These are phyloP conservation scores for Tinospora cordifolia DNA, from an alignment of 164 flowering plant genomes.

Conservation along the genomic window DNA sequence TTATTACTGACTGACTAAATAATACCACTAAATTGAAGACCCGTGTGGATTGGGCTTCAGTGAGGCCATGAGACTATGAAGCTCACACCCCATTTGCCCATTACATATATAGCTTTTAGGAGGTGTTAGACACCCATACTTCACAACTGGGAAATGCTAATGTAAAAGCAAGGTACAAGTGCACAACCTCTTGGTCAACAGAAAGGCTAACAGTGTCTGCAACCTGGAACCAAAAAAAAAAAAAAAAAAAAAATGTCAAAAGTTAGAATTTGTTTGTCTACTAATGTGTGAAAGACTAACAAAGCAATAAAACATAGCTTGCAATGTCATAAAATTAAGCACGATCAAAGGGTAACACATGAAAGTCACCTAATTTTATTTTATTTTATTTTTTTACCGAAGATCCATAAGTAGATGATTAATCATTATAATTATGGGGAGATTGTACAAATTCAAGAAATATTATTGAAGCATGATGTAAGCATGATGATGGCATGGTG, in stretches of 20 bases:
- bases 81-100: too few relatives aligned
- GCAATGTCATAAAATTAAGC: not conserved
- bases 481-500: not conserved
- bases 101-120: too few relatives aligned
- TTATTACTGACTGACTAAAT: too few relatives aligned
- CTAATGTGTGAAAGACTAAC: too few relatives aligned
- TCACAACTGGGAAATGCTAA: not conserved
- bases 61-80: not conserved
- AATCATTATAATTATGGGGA: not conserved
- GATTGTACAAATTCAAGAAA: not conserved
- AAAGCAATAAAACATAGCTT: not conserved
- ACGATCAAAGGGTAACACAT: not conserved
- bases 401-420: not conserved
- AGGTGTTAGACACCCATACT: too few relatives aligned
- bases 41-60: not conserved
- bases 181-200: conserved; percentile 16
- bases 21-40: too few relatives aligned
- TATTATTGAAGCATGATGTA: not conserved
- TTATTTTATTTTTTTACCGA: not conserved
- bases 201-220: conserved; percentile 11
- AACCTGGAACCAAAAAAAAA: too few relatives aligned
- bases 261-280: not conserved
- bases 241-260: conserved; percentile 1
- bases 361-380: not conserved
- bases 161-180: not conserved